A percentile compares a stretch with the other conserved stretches of the same genome.
phyloP scores from a whole-genome alignment of 176 grass and related monocot genomes.

The Aegilops longissima region DNA sequence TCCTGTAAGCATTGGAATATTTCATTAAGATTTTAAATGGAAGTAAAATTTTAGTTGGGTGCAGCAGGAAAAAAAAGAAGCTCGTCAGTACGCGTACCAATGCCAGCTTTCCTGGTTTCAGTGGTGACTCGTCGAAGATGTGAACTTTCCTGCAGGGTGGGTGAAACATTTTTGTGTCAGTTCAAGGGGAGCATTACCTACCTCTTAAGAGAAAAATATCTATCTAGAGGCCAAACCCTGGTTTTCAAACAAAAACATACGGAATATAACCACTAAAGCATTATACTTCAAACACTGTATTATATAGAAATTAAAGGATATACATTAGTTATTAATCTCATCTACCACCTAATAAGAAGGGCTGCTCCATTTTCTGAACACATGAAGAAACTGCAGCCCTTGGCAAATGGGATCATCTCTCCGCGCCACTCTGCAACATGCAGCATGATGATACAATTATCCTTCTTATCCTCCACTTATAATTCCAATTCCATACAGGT shows the following conservation, averaged over 20 bases:
- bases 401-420: conserved; percentile 66
- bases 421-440: conserved; percentile 78
- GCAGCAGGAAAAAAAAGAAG: background rate
- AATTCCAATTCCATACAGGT: conserved; percentile 13
- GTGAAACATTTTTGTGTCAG: conserved; percentile 13
- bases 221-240: background rate
- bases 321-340: background rate
- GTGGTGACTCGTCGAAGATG: conserved; percentile 63
- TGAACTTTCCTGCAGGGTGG: conserved; percentile 54
- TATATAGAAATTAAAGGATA: background rate
- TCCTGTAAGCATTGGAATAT: conserved; percentile 54
- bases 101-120: conserved; percentile 59
- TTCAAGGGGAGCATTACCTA: background rate
- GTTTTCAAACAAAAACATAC: background rate
- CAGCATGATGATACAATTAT: conserved; percentile 19
- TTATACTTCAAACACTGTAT: background rate
- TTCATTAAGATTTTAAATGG: conserved; percentile 6
- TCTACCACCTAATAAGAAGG: conserved; percentile 64
- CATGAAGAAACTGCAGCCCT: conserved; percentile 70
- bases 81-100: conserved; percentile 43
- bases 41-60: conserved; percentile 4
- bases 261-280: background rate
- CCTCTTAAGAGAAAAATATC: too few species aligned
- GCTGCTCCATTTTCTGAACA: conserved; percentile 46
- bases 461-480: conserved; percentile 9